Base-by-base conservation (phyloP, 805 yeast genomes). In the Wickerhamiella sorbophila region DNA sequence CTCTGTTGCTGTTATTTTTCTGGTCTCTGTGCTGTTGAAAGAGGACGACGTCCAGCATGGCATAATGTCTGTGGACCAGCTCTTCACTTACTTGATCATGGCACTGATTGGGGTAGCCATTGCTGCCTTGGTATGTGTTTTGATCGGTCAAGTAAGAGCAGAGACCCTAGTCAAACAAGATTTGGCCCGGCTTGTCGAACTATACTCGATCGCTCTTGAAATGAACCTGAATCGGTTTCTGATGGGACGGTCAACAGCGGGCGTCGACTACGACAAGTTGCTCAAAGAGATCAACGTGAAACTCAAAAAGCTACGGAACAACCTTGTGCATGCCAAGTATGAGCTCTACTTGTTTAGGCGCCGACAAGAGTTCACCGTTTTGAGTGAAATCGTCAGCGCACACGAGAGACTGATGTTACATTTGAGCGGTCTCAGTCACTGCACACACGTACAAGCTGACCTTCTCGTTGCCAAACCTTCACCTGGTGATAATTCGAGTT, bases 31-130 rank as follows among this genome's bases (percentile, higher is more conserved):
- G 44, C 68, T 83, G 43, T 73, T 81, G 14, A 77, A 79, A 53
- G 93, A 83, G 52, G 87, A 85, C 12, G 72, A 77, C 36, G 62
- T 70, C 38, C 77, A 76, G 52, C 66, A 72, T 1, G 75, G 77
- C 14, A 56, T 56, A 5, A 65, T 82, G 12, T 82, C 87, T 0
- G 55, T 74, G 45, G 58, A 59, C 22, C 68, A 77, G 50, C 62
- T 82, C 21, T 43, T 61, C 22, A 71, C 77, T 21, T 69, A 77
- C 12, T 70, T 77, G 32, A 52, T 59, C 36, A 77, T 82, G 45
- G 83, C 79, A 9, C 54, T 64, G 12, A 56, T 67, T 0, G 94
- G 94, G 0, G 74, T 79, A 37, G 27, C 67, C 2, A 64, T 78
- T 1, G 70, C 85, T 0, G 74, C 73, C n/a, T 33, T 63, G 2